phyloP scores from a whole-genome alignment of 805 yeast genomes.

The Ogataea pini region DNA sequence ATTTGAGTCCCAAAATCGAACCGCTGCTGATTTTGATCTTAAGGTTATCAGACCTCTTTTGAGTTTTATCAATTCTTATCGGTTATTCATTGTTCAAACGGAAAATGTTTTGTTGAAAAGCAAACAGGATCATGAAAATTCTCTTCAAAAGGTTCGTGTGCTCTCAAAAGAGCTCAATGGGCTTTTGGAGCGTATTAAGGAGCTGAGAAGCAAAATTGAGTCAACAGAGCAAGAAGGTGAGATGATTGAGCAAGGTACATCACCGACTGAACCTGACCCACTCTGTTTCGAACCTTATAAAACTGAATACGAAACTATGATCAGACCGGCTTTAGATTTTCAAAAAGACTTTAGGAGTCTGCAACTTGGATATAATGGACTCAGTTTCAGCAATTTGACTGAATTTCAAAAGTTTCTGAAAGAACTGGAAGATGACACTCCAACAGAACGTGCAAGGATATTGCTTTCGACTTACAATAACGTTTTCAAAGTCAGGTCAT shows the following conservation, averaged over 20 bases:
- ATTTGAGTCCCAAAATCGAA: slow-evolving; percentile 1
- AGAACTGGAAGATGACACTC: slow-evolving; percentile 11
- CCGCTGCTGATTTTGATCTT: slow-evolving; percentile 5
- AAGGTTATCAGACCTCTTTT: slow-evolving; percentile 10
- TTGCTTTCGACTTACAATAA: slow-evolving; percentile 12
- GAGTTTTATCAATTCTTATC: slow-evolving; percentile 11
- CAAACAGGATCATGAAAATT: slow-evolving; percentile 7
- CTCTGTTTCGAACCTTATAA: slow-evolving; percentile 13
- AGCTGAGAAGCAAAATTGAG: slow-evolving; percentile 4
- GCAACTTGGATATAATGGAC: slow-evolving; percentile 12
- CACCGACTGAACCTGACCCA: neutral
- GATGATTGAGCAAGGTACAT: neutral
- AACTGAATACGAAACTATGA: slow-evolving; percentile 7
- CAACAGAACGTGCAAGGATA: slow-evolving; percentile 10
- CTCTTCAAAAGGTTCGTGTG: slow-evolving; percentile 1
- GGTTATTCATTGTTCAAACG: slow-evolving; percentile 9
- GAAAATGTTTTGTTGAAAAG: slow-evolving; percentile 1
- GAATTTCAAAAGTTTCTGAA: slow-evolving; percentile 15
- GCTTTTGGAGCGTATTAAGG: slow-evolving; percentile 7
- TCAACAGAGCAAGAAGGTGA: neutral
- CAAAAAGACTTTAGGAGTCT: slow-evolving; percentile 1
- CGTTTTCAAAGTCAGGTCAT: slow-evolving; percentile 15
- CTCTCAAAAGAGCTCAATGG: slow-evolving; percentile 11
- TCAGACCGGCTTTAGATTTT: slow-evolving; percentile 9
- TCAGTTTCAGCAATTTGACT: slow-evolving; percentile 10